Evolutionary conservation across 345 rosid genomes (phyloP).

Genomic region (Lenwebbia sp.): DNA sequence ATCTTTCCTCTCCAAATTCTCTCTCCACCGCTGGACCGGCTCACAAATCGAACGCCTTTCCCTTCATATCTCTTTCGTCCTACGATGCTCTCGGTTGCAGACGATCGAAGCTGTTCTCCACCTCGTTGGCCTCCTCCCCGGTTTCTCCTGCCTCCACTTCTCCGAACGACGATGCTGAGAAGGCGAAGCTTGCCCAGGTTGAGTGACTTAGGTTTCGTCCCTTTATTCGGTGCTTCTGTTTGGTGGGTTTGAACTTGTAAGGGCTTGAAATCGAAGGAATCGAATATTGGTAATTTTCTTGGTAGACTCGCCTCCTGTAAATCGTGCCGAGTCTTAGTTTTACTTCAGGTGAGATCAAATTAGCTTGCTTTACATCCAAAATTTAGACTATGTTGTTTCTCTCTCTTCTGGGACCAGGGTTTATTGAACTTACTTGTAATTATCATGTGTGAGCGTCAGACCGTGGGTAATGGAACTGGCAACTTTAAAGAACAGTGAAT

Average conservation of each 20-base stretch:
- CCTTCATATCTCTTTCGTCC: background rate
- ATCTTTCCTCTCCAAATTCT: background rate
- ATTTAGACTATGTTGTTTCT: background rate
- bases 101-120: background rate
- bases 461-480: background rate
- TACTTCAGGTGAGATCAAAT: background rate
- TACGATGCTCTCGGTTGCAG: constrained; percentile 4
- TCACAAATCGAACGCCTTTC: background rate
- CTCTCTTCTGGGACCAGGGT: background rate
- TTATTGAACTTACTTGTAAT: background rate
- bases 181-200: constrained; percentile 42
- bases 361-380: background rate
- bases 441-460: background rate
- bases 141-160: constrained; percentile 12
- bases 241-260: background rate
- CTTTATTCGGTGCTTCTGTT: background rate
- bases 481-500: background rate
- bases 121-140: constrained; percentile 10
- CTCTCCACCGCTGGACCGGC: constrained; percentile 2
- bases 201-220: background rate
- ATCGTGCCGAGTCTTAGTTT: background rate
- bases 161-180: constrained; percentile 20
- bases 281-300: background rate
- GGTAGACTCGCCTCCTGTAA: background rate
- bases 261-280: background rate